Conservation (phyloP, 805 yeast genomes). For the Lachancea dasiensis region DNA sequence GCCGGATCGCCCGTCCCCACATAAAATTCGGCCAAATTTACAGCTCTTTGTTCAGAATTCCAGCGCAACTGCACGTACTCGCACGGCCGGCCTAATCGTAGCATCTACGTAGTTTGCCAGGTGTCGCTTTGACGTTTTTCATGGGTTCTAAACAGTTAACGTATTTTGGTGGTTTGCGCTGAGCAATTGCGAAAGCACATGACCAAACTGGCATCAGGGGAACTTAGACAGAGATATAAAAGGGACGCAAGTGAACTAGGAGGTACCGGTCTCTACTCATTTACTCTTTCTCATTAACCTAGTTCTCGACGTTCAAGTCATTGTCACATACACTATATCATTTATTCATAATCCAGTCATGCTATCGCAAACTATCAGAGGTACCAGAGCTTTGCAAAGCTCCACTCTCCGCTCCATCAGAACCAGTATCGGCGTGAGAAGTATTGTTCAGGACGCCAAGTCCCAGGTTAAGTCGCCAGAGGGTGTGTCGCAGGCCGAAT, state of each 20-base stretch:
- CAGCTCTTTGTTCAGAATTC: too few species aligned
- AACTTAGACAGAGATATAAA: neutral
- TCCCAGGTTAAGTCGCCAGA: neutral
- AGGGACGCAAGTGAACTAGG: neutral
- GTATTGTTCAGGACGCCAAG: neutral
- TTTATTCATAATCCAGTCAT: neutral
- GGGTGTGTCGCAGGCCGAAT: conserved; percentile 10
- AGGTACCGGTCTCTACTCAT: neutral
- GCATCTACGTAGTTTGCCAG: too few species aligned
- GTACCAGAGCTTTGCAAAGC: conserved; percentile 2
- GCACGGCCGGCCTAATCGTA: too few species aligned
- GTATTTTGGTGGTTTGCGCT: too few species aligned
- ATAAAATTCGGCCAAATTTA: too few species aligned
- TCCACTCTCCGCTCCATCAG: conserved; percentile 2
- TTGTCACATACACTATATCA: neutral
- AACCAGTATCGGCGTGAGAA: neutral
- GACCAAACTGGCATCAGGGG: neutral
- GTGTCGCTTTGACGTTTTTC: too few species aligned
- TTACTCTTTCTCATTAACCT: too few species aligned
- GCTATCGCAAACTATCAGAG: conserved; percentile 8
- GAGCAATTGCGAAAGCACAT: too few species aligned
- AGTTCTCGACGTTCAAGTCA: too few species aligned
- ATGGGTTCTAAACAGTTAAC: too few species aligned
- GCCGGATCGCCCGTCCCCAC: too few species aligned
- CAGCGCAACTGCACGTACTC: too few species aligned